These are phyloP conservation scores for Pilobolus umbonatus DNA, from an alignment of 192 early-diverging fungal genomes.

Conservation along the genomic window DNA sequence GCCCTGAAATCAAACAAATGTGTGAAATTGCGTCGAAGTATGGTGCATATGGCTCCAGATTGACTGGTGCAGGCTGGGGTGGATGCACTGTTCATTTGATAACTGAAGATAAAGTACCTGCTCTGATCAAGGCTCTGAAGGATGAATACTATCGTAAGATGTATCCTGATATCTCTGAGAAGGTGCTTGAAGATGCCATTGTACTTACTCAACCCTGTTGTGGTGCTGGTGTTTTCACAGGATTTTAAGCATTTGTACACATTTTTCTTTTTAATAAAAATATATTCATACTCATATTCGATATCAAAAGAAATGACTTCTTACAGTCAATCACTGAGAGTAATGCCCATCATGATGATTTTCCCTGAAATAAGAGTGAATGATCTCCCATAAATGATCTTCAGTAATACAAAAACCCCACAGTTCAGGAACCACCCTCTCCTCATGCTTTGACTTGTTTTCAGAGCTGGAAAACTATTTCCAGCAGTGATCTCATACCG, in stretches of 20 bases:
- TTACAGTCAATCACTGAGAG: no score
- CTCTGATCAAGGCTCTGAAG: slow-evolving; percentile 59
- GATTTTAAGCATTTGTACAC: slow-evolving; percentile 9
- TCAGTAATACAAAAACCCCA: no score
- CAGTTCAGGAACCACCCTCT: no score
- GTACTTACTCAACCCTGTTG: slow-evolving; percentile 45
- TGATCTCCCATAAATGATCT: no score
- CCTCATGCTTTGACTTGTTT: no score
- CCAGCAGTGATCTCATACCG: no score
- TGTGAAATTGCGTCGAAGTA: slow-evolving; percentile 53
- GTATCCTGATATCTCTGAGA: slow-evolving; percentile 42
- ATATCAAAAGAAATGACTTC: neutral
- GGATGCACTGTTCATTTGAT: slow-evolving; percentile 81
- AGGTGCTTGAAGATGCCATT: slow-evolving; percentile 47
- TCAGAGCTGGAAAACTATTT: no score
- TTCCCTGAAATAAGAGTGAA: no score
- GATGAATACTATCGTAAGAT: slow-evolving; percentile 60
- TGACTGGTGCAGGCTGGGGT: slow-evolving; percentile 95
- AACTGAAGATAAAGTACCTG: slow-evolving; percentile 49
- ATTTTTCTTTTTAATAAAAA: neutral
- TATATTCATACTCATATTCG: neutral
- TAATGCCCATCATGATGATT: no score
- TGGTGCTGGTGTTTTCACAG: slow-evolving; percentile 42
- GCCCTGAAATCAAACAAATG: slow-evolving; percentile 79
- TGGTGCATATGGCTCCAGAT: slow-evolving; percentile 77